Evolutionary conservation across 2,329 filamentous ascomycete genomes (phyloP), one percentile per base, ranked within the genome.

Genomic region (Aspergillus japonicus): DNA sequence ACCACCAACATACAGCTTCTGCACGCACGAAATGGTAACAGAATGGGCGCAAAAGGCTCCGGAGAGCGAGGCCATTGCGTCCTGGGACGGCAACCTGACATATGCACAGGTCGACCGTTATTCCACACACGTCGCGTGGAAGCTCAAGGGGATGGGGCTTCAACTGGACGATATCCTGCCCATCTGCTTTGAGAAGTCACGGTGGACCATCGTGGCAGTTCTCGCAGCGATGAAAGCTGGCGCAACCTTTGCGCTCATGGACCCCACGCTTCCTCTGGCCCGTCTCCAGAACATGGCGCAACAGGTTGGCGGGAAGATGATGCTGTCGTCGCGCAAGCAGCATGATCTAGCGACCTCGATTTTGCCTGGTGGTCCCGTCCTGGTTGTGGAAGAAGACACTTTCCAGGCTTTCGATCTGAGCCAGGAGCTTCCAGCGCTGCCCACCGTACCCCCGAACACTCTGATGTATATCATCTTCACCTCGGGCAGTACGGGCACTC

Each of bases 381-480:
- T 74, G 4, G 63, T 71, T 12, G 70, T 76, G 14, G 72, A 71
- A 12, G 62, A 49, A 29, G 62, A 66, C 5, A 60, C 64, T 6
- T 71, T 75, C 51, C 50, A 61, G 19, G 33, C 68, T 11, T 16
- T 67, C 12, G 50, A 65, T 14, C 56, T 24, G 8, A 48, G 51
- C 4, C 50, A 61, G 12, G n/a, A 47, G 31, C 58, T 61, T 26
- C 23, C 61, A 2, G 44, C 56, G 3, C 51, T 73, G 33, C 59
- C 67, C 2, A 23, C 57, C 5, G 73, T 76, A 4, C 69, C 73
- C 4, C 50, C 72, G n/a, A 67, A 67, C 24, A 61, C 70, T 6
- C 65, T 86, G 2, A 73, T 87, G 3, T 89, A 87, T 68, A 79
- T 87, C 2, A 81, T 89, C 14, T 86, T 89, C 64, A 83, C 82